A percentile compares a stretch with the other conserved stretches of the same genome.
These are phyloP conservation scores for Rheum nobile DNA, from an alignment of 148 eudicot species.

Conservation along the genomic window DNA sequence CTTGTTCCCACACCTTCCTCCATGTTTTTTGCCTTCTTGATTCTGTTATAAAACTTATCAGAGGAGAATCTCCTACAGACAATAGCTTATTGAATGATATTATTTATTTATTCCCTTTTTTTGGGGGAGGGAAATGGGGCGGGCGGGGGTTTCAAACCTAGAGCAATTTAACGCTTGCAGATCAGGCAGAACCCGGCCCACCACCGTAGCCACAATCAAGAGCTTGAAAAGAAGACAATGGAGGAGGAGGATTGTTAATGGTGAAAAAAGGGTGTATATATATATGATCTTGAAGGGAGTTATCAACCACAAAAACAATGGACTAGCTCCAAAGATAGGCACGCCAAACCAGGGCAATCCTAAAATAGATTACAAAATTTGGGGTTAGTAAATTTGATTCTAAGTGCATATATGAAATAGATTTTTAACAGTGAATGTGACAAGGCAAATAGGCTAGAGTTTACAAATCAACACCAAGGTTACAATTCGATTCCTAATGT, in stretches of 20 bases:
- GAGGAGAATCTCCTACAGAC: background rate
- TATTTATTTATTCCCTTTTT: no score
- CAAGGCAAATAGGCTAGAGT: background rate
- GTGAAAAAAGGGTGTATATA: background rate
- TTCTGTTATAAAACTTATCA: background rate
- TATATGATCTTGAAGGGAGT: background rate
- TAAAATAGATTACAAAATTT: background rate
- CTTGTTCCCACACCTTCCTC: constrained; percentile 16
- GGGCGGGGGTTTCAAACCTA: constrained; percentile 4
- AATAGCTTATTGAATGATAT: background rate
- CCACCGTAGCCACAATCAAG: constrained; percentile 4
- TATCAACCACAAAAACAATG: background rate
- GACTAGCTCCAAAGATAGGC: background rate
- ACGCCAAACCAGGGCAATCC: background rate
- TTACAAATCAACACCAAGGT: no score
- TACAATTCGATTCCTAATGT: no score
- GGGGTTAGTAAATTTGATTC: background rate
- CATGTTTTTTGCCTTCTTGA: constrained; percentile 2
- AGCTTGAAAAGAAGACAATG: background rate
- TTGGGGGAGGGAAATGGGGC: no score
- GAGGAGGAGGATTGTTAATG: background rate
- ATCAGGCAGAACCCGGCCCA: constrained; percentile 7
- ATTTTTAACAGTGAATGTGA: background rate
- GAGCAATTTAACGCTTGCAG: background rate
- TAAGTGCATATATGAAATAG: background rate